These are phyloP conservation scores for Aureobasidium sp. DNA, from an alignment of 2,329 filamentous ascomycete species.

Conservation along the genomic window DNA sequence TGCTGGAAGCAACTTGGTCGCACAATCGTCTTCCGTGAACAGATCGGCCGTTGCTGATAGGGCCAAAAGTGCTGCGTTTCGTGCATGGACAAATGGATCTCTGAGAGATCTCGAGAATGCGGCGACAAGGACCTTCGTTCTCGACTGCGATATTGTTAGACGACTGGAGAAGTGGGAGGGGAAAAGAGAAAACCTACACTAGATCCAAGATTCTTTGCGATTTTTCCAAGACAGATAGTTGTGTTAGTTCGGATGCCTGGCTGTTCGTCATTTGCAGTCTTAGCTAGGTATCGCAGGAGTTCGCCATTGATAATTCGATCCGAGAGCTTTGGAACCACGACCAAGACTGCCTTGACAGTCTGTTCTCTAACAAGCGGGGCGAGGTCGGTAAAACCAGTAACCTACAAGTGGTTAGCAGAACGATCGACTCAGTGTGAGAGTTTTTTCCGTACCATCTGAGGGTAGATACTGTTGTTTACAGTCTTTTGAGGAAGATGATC, in stretches of 20 bases:
- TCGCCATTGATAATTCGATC: constrained; percentile 93
- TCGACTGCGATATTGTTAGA: constrained; percentile 47
- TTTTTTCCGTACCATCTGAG: constrained; percentile 61
- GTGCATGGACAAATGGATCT: constrained; percentile 90
- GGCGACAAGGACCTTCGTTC: constrained; percentile 85
- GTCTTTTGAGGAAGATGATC: constrained; percentile 80
- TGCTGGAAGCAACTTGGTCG: constrained; percentile 71
- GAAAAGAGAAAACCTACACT: constrained; percentile 33
- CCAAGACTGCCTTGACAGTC: constrained; percentile 87
- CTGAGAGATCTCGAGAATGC: constrained; percentile 84
- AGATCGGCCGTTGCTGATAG: constrained; percentile 77
- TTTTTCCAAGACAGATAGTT: constrained; percentile 94
- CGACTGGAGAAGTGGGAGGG: neutral
- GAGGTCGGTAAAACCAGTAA: constrained; percentile 89
- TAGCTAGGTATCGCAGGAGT: constrained; percentile 80
- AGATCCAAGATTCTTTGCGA: constrained; percentile 77
- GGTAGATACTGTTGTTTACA: constrained; percentile 95
- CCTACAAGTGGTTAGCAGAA: constrained; percentile 41
- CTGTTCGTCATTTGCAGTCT: constrained; percentile 95
- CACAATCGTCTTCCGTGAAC: constrained; percentile 86
- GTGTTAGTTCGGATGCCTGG: constrained; percentile 97
- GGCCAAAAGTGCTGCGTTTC: constrained; percentile 82
- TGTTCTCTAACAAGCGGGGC: constrained; percentile 91
- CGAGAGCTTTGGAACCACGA: constrained; percentile 80
- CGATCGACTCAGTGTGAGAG: neutral